Conservation (phyloP, 441 rosid species). For the Heliophila coronopifolia region DNA sequence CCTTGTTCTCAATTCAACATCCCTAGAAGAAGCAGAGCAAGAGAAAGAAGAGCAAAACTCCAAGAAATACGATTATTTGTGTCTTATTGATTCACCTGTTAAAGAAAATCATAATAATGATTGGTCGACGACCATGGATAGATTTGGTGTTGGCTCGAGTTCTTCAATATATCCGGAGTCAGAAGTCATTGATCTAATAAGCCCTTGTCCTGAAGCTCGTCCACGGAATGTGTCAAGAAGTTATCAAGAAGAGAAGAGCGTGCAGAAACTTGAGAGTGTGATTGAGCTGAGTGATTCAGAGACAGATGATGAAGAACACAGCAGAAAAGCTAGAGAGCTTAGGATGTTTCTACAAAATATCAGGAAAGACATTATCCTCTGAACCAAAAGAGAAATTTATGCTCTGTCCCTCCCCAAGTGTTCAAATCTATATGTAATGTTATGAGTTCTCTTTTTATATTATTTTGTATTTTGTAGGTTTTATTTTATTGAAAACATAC, state of each 20-base stretch:
- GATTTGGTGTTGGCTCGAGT: constrained; percentile 3
- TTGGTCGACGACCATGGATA: background rate
- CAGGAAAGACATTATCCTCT: constrained; percentile 33
- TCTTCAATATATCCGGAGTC: constrained; percentile 22
- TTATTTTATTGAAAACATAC: background rate
- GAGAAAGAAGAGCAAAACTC: constrained; percentile 19
- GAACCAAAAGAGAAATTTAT: constrained; percentile 15
- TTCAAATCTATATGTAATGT: no score
- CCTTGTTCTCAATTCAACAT: constrained; percentile 42
- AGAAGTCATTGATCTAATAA: constrained; percentile 64
- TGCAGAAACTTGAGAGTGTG: constrained; percentile 28
- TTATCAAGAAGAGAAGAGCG: constrained; percentile 20
- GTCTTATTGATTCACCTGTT: constrained; percentile 25
- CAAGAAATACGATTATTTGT: constrained; percentile 19
- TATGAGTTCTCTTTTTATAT: background rate
- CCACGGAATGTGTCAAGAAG: constrained; percentile 26
- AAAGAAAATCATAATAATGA: background rate
- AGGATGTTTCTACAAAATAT: constrained; percentile 52
- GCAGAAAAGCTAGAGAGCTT: constrained; percentile 56
- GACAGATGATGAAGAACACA: constrained; percentile 46
- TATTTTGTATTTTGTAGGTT: background rate
- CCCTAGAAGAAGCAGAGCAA: constrained; percentile 28
- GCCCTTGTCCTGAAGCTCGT: constrained; percentile 49
- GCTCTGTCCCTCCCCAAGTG: no score
- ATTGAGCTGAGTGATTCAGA: constrained; percentile 74